Base-by-base conservation (phyloP, 2,329 filamentous ascomycete genomes). In the Fusarium chuoi region DNA sequence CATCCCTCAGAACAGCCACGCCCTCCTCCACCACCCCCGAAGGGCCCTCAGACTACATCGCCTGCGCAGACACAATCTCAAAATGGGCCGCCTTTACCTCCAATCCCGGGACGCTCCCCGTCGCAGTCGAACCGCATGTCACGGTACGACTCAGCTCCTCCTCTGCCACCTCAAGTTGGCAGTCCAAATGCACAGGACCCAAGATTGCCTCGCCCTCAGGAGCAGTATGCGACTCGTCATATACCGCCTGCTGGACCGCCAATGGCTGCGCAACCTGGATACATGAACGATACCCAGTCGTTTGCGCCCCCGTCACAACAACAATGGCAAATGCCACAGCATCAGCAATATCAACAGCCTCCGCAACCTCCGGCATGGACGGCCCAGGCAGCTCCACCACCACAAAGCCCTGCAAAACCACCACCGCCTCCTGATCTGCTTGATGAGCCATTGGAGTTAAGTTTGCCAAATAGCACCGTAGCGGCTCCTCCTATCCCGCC, bases 401-500 rank as follows among this genome's bases (percentile, higher is more conserved):
- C 58, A n/a, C 74, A 68, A 44, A 62, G 68, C 30, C 78, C 77
- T 57, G 58, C 70, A 13, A 74, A 72, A 22, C 72, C 79, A 41
- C 81, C 80, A 62, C 86, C 82, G 33, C 87, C 82, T 33, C 88
- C 83, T 4, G 88, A 91, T 78, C 75, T 84, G 33, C 86, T 91
- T 75, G 89, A 91, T 70, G 88, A 89, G 61, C 88, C 89, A 38
- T 81, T 90, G 20, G 86, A 86, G 15, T 81, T 89, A 30, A 77
- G 85, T 22, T 83, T 88, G 18, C 86, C 89, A 6, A 82, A 85
- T 8, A 83, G 85, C 1, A 84, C 87, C 28, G 80, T 90, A 13
- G 87, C 92, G 11, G 90, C 94, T 2, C 96, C 96, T 1, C 95
- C 96, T 1, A 94, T 98, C 38, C 96, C 96, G 0, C 95, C 95